Evolutionary conservation across 2,329 filamentous ascomycete species (phyloP), one percentile per base, ranked within the genome.

Genomic region (Didymella glomerata): DNA sequence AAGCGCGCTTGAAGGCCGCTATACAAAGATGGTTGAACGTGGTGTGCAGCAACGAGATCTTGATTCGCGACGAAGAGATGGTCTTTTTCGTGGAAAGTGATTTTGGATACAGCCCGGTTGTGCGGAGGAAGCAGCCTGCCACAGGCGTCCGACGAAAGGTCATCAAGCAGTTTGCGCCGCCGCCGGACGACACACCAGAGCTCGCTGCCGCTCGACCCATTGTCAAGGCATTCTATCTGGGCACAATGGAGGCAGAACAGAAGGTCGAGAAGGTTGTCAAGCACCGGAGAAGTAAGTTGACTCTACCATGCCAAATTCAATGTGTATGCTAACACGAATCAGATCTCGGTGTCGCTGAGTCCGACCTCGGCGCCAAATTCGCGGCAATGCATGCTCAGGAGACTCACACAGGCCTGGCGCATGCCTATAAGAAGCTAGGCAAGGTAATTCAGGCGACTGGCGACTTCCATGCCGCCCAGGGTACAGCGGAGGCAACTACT

Each of bases 81-180:
- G 88, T 97, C 5, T 88, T 98, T 60, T 99, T 99, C 71, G 93
- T 99, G n/a, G 95, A 99, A 79, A 97, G 92, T 74, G 95, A 99
- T 77, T 98, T 97, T 77, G 95, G 95, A 40, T 99, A 99, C 78
- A 97, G 93, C 72, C 95, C 95, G 1, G 90, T 98, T 72, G 89
- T 97, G 46, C 90, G 94, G 77, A 92, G 93, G 84, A 97, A 96
- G 82, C 95, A 99, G 78, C 95, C 95, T 22, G 95, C 95, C 9
- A 99, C 95, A 1, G 95, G 95, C 42, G 92, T 99, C 68, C 88
- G 95, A 63, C 87, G 95, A 74, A 97, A 97, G 81, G 90, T 98
- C 61, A 83, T 99, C 76, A 99, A 99, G 83, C 95, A 99, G 77
- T 99, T 99, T 78, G 94, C 95, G 36, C 95, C 95, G 30, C 95